Percentiles rank a stretch among this genome's conserved stretches.
Conservation (phyloP, 495 filamentous ascomycete species). For the Podospora australis region DNA sequence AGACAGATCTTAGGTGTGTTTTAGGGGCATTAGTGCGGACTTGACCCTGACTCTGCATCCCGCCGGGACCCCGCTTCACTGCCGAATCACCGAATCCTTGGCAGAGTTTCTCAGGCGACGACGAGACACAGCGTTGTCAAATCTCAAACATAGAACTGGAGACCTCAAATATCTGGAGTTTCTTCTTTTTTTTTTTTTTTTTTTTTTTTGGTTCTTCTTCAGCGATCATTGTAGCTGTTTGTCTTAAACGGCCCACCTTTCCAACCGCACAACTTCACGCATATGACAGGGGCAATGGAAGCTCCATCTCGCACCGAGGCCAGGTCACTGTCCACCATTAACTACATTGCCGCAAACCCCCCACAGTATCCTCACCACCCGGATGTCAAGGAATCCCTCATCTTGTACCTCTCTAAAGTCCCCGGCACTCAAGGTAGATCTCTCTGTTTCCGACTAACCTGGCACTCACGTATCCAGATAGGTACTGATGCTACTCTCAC, state of each 20-base stretch:
- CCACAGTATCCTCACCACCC: conserved; percentile 71
- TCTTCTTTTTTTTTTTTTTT: not conserved
- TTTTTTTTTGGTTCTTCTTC: not conserved
- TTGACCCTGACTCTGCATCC: too few species aligned
- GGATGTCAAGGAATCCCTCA: conserved; percentile 60
- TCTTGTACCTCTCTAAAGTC: conserved; percentile 85
- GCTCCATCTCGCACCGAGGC: conserved; percentile 57
- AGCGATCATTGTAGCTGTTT: not conserved
- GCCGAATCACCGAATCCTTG: too few species aligned
- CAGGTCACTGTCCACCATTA: conserved; percentile 72
- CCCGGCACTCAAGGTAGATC: conserved; percentile 78
- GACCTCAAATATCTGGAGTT: not conserved
- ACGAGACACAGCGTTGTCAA: not conserved
- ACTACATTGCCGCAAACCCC: conserved; percentile 75
- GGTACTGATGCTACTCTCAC: conserved; percentile 2
- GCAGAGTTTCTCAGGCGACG: too few species aligned
- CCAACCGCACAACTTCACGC: not conserved
- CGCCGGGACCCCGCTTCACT: too few species aligned
- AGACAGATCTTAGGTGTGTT: too few species aligned
- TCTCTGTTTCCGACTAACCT: conserved; percentile 5
- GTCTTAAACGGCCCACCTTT: too few species aligned
- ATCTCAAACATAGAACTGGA: not conserved
- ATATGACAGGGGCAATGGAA: conserved; percentile 13
- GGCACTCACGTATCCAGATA: too few species aligned
- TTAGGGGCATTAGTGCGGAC: too few species aligned